Conservation (phyloP, 2,329 filamentous ascomycete species). For the Fusarium brevicatenulatum region DNA sequence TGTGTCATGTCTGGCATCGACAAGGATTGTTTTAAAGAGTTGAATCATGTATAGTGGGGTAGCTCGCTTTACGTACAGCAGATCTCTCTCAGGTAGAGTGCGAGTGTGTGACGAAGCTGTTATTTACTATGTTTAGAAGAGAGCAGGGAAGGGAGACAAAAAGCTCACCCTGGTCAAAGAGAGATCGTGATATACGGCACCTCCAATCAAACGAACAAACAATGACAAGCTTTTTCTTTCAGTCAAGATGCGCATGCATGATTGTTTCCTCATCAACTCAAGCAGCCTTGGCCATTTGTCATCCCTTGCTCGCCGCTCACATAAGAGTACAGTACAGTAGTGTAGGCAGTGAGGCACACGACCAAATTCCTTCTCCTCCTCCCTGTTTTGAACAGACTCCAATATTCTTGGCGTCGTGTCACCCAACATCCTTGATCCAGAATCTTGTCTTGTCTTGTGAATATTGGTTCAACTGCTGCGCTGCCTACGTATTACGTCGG, state of each 20-base stretch:
- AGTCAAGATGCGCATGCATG: not conserved
- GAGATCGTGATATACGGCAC: not conserved
- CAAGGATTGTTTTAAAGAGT: constrained; percentile 1
- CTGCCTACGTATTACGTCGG: constrained; percentile 19
- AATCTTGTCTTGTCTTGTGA: constrained; percentile 7
- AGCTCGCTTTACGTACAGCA: not conserved
- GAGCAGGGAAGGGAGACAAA: not conserved
- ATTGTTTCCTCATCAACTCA: not conserved
- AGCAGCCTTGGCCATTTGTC: not conserved
- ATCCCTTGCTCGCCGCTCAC: not conserved
- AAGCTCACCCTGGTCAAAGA: not conserved
- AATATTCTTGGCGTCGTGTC: constrained; percentile 15
- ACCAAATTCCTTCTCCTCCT: constrained; percentile 8
- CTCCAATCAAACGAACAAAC: not conserved
- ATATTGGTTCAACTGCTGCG: not conserved
- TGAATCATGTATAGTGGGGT: constrained; percentile 17
- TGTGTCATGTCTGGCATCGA: constrained; percentile 3
- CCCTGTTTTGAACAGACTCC: not conserved
- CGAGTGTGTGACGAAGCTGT: constrained; percentile 1
- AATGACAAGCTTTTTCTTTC: not conserved
- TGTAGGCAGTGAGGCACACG: not conserved
- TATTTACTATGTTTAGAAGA: constrained; percentile 24
- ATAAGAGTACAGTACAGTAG: not conserved
- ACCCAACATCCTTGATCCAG: constrained; percentile 5
- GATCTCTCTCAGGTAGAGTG: constrained; percentile 11